Percentiles rank a stretch among this genome's conserved stretches.
Evolutionary conservation across 2,329 filamentous ascomycete genomes (phyloP).

Genomic region (Fusarium sulawesiense): DNA sequence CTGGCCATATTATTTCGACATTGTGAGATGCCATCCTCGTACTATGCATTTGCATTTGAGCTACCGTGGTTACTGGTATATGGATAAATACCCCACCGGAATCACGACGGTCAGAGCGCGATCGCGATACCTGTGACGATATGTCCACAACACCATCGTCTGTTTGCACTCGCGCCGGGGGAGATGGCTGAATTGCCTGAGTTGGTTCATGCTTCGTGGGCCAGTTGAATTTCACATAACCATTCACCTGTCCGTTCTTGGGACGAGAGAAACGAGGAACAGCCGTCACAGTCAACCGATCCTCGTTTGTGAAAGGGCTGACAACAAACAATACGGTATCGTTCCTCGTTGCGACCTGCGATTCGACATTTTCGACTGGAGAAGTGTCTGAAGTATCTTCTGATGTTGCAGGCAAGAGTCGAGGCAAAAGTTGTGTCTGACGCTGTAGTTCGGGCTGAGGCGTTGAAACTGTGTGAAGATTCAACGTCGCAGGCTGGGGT

Average conservation of each 20-base stretch:
- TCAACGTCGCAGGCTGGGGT: conserved; percentile 33
- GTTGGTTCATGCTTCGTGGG: conserved; percentile 35
- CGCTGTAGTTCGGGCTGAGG: conserved; percentile 18
- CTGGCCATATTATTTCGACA: conserved; percentile 18
- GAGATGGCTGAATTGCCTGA: conserved; percentile 31
- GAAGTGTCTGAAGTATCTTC: conserved; percentile 2
- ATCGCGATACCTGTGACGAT: conserved; percentile 17
- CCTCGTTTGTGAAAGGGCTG: conserved; percentile 51
- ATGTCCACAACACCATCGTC: conserved; percentile 35
- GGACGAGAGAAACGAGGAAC: conserved; percentile 48
- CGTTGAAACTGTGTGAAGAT: conserved; percentile 28
- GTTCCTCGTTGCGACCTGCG: conserved; percentile 17
- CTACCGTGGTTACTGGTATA: conserved; percentile 11
- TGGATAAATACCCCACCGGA: conserved; percentile 17
- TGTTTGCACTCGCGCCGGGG: conserved; percentile 8
- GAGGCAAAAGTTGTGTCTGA: conserved; percentile 29
- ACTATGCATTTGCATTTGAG: neutral
- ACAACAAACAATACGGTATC: conserved; percentile 22
- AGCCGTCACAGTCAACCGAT: conserved; percentile 42
- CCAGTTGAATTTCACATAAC: conserved; percentile 55
- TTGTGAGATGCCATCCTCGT: conserved; percentile 17
- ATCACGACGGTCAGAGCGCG: conserved; percentile 8
- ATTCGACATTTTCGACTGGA: conserved; percentile 11
- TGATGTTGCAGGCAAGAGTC: conserved; percentile 28
- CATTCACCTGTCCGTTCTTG: conserved; percentile 51